phyloP scores from a whole-genome alignment of 805 yeast genomes.

The Clavispora santaluciae region DNA sequence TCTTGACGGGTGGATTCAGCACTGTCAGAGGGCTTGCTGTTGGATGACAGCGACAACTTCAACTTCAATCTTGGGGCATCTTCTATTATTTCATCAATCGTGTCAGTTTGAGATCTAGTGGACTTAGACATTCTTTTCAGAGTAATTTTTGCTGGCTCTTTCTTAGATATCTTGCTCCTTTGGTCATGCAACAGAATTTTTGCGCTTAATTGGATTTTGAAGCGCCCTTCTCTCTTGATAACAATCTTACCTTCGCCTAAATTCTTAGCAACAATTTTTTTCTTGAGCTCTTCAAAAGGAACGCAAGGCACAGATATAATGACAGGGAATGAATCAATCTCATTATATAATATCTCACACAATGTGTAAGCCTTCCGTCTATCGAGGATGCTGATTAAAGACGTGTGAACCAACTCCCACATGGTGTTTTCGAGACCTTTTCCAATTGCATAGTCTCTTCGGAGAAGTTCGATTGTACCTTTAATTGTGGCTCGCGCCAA shows the following conservation, averaged over 20 bases:
- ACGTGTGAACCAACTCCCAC: conserved; percentile 68
- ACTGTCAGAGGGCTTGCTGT: not conserved
- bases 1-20: not conserved
- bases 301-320: conserved; percentile 63
- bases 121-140: not conserved
- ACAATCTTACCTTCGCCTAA: conserved; percentile 51
- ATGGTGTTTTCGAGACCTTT: conserved; percentile 52
- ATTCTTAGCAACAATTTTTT: conserved; percentile 57
- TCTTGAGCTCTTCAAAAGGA: conserved; percentile 36
- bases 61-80: not conserved
- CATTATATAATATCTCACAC: conserved; percentile 59
- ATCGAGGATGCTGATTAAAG: conserved; percentile 53
- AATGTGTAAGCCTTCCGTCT: conserved; percentile 61
- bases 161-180: not conserved
- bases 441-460: conserved; percentile 56
- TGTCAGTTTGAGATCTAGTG: not conserved
- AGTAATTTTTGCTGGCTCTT: conserved; percentile 1
- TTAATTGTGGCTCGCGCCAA: conserved; percentile 58
- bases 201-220: conserved; percentile 43
- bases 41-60: not conserved
- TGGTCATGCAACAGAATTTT: conserved; percentile 3
- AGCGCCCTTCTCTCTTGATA: conserved; percentile 56
- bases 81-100: not conserved
- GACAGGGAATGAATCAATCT: conserved; percentile 58
- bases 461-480: conserved; percentile 61